Evolutionary conservation across 2,329 filamentous ascomycete species (phyloP), one percentile per base, ranked within the genome.

Genomic region (Fusarium pseudocircinatum): DNA sequence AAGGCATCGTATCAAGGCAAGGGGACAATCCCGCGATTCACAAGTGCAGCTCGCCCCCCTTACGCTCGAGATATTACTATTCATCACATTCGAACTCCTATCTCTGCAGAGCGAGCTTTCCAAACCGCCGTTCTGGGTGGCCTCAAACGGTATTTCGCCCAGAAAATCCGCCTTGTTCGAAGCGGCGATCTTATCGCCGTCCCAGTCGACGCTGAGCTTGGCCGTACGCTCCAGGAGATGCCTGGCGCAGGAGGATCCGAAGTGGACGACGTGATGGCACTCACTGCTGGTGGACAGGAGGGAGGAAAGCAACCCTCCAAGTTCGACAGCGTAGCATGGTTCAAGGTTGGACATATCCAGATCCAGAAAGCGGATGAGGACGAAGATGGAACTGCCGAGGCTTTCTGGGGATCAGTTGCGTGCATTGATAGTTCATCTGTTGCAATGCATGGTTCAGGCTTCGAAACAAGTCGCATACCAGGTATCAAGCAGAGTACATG

Each of bases 361-460:
- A 83, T 87, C 11, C 85, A 85, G 78, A 90, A 84, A 75, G 82
- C 79, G 75, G 91, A 85, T 75, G 86, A 78, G 77, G 85, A 89
- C 13, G 86, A 88, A n/a, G 88, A 90, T 39, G 89, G 89, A 20
- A 85, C 89, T 4, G 87, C 88, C 7, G 89, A 91, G 54, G 91
- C 93, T 59, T 85, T 91, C 14, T 99, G 96, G 96, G 94, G 94
- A 42, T 93, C 93, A 2, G 91, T 96, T 43, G 94, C 93, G 6
- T 92, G 92, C 52, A 94, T 99, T 54, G 96, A 98, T 80, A 93
- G 94, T 49, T 89, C 92, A 12, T 93, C 91, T 66, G 97, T 97
- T 7, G 93, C 94, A 67, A 96, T 98, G 87, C 93, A 95, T 66
- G 95, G 97, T 79, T 95, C 95, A 40, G 96, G 96, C 7, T 97